Base-by-base conservation (phyloP, 768 basidiomycete genomes). In the Hydnum rufescens region DNA sequence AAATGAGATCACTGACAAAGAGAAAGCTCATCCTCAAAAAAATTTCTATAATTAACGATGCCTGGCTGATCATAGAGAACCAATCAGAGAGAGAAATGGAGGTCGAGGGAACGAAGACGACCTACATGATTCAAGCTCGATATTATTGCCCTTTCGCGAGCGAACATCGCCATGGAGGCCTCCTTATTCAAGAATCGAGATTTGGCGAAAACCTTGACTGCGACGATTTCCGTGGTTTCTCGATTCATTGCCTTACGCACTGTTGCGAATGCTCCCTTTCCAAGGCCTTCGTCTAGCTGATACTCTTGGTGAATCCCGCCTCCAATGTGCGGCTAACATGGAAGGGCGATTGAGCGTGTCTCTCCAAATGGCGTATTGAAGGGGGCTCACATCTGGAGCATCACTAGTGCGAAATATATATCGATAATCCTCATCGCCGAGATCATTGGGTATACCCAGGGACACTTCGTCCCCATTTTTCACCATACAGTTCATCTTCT, bases 231-330 rank as follows among this genome's bases (percentile, higher is more conserved):
- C 6, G 87, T 87, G 6, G 80, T 81, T 22, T 65, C 63, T 5
- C 78, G 75, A 58, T 77, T 73, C 43, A 90, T 69, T 1, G 85
- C 89, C 62, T 82, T 84, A 68, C 80, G 74, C 19, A 96, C 93
- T 5, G 80, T 81, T 3, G 89, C 93, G 62, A 95, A 97, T 2
- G 86, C 79, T 5, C 93, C 93, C 58, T 80, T 81, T 51, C 93
- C 93, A 2, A 96, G 74, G 63, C 54, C 52, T 57, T 63, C 61
- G 31, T 64, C 54, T 3, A 70, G 56, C 52, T 67, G 63, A 58
- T 70, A 71, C 44, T 62, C 56, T 32, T 60, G 57, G 54, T 64
- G 65, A 5, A 71, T 60, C 8, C 64, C 66, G n/a, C 66, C 67
- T 4, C 64, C 65, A 13, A 52, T 53, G 16, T 8, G 26, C 44